Evolutionary conservation across 768 basidiomycete species (phyloP), one percentile per base, ranked within the genome.

Genomic region (Macrolepiota dolichaula): DNA sequence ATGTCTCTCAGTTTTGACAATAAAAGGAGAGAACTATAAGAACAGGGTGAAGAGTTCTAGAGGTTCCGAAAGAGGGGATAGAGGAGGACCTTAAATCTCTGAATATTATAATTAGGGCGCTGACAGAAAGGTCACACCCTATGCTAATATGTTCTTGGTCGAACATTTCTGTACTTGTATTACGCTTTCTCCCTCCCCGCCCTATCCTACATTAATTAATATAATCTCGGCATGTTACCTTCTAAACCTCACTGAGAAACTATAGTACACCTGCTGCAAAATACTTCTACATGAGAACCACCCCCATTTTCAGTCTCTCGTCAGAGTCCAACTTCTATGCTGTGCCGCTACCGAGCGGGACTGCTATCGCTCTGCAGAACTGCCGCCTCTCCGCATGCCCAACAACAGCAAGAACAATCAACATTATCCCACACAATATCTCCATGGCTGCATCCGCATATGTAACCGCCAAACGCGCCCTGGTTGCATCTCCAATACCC

Each of bases 71-170:
- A 32, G 3, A 32, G 29, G 29, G 29, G 29, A 7, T n/a, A 32
- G 7, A 32, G 29, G 72, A 70, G 63, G 29, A 32, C 29, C 29
- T 32, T 7, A 32, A 7, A 7, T 32, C 7, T 32, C 7, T 32
- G 29, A 7, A 32, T 32, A 32, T 7, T 32, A 32, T 7, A 32
- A 32, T 3, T 32, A 32, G 29, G 7, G 29, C 29, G 29, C 29
- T 32, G 29, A 3, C 29, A 32, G 3, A 7, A 7, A 32, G 7
- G 29, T 32, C 29, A 7, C 7, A 32, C 29, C 3, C 29, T 3
- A 7, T 3, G 29, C 7, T 32, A 7, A 32, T 32, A 32, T 32
- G 29, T 32, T 32, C 29, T 29, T 12, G 1, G 17, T 7, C 7
- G 29, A 32, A 32, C 29, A 32, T 32, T 42, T 42, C 40, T 42